Base-by-base conservation (phyloP, 2,329 filamentous ascomycete genomes). In the Sordariomycetes sp. region DNA sequence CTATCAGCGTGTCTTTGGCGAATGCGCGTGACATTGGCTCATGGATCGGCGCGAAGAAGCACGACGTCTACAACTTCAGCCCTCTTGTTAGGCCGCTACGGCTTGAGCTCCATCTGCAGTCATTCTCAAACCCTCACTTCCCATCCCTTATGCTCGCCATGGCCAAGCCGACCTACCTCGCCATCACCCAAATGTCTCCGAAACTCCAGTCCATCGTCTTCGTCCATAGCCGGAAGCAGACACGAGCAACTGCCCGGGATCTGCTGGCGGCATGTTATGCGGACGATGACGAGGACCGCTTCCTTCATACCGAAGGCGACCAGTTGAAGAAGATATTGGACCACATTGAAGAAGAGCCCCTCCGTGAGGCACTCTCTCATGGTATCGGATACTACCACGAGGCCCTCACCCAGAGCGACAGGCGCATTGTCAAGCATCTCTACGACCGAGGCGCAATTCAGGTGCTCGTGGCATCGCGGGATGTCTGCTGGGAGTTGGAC, bases 41-140 rank as follows among this genome's bases (percentile, higher is more conserved):
- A 73, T 99, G 94, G 94, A 91, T 99, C 64, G 94, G 95, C 64
- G 94, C 93, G 8, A 96, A 86, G 71, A 97, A 97, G 76, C 94
- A 99, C 70, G 96, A 94, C 54, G 96, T 96, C 62, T 99, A 93
- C 79, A 99, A 99, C 75, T 99, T 99, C 76, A 96, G 90, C 65
- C 94, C 94, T 2, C 88, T 93, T 67, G 86, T 93, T 61, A 87
- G 95, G 59, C 88, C 91, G 1, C 85, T 97, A 20, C 92, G 93
- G 24, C 76, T 99, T 35, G 93, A 97, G 70, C 82, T 99, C 59
- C 91, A 97, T 69, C 88, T 99, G 54, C 94, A 99, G 72, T 93
- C 92, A 1, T 99, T 94, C 74, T 89, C 87, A 32, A 96, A 96
- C 60, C 91, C 95, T 53, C 95, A 99, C 69, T 97, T 96, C 75